Percentiles rank a stretch among this genome's conserved stretches.
phyloP scores from a whole-genome alignment of 208 protist genomes.

The Leishmania martiniquensis region DNA sequence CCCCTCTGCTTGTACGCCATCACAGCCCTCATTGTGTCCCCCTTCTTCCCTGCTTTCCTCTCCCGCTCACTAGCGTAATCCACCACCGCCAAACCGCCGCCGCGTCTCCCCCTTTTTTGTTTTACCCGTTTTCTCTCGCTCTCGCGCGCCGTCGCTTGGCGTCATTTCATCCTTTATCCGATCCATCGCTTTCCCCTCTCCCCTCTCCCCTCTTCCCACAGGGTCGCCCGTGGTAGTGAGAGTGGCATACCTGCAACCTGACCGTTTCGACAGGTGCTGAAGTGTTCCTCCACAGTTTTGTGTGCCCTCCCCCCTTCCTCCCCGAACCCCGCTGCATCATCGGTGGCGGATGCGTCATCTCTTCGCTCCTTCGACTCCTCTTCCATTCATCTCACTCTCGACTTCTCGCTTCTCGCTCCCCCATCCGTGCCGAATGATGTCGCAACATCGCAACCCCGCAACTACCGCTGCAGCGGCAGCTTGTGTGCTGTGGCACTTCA shows the following conservation, averaged over 20 bases:
- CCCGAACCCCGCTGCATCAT: no score
- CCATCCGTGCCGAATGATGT: not conserved
- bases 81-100: not conserved
- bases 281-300: not conserved
- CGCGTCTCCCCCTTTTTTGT: not conserved
- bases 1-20: not conserved
- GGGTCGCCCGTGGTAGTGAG: not conserved
- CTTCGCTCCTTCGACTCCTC: not conserved
- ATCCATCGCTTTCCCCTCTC: not conserved
- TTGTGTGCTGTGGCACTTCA: slow-evolving; percentile 1
- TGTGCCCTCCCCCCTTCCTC: not conserved
- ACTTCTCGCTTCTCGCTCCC: not conserved
- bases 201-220: not conserved
- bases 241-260: not conserved
- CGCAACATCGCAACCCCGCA: not conserved
- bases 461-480: not conserved
- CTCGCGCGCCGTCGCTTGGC: not conserved
- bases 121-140: not conserved
- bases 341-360: not conserved
- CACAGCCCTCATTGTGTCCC: not conserved
- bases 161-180: not conserved
- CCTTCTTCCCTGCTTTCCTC: not conserved
- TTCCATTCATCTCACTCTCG: not conserved
- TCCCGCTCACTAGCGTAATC: not conserved
- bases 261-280: not conserved